Evolutionary conservation across 768 basidiomycete genomes (phyloP).

Genomic region (Suillus variegatus): DNA sequence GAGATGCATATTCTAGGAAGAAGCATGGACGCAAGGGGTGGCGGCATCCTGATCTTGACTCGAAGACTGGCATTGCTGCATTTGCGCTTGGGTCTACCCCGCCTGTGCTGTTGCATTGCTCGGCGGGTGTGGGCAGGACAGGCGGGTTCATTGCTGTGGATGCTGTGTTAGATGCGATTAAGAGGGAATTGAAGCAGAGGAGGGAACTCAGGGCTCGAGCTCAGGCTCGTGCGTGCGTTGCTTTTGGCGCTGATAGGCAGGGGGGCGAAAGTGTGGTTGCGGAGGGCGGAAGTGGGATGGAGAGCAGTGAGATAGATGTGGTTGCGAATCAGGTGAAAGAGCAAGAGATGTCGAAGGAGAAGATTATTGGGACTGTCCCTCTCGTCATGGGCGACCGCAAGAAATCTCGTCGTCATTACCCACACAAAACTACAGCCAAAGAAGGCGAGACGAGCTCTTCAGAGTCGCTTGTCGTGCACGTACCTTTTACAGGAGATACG

Average conservation of each 20-base stretch:
- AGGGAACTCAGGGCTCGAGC: constrained; percentile 22
- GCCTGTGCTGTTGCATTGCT: constrained; percentile 84
- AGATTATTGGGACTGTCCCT: constrained; percentile 24
- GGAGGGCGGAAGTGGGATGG: constrained; percentile 1
- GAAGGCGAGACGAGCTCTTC: constrained; percentile 18
- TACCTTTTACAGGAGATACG: constrained; percentile 19
- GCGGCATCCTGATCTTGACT: constrained; percentile 47
- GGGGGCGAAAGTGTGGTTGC: not conserved
- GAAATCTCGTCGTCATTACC: constrained; percentile 18
- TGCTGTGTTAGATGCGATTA: constrained; percentile 76
- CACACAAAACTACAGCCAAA: constrained; percentile 4
- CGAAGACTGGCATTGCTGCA: constrained; percentile 54
- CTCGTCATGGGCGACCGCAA: constrained; percentile 29
- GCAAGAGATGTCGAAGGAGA: constrained; percentile 7
- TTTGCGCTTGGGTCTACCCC: constrained; percentile 47
- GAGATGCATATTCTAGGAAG: not conserved
- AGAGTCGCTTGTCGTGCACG: constrained; percentile 31
- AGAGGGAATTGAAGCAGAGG: constrained; percentile 52
- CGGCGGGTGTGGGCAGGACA: constrained; percentile 93
- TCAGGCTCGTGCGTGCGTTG: constrained; percentile 6
- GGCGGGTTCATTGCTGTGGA: constrained; percentile 93
- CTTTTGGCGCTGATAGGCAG: constrained; percentile 4
- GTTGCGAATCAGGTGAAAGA: constrained; percentile 18
- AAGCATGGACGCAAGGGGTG: constrained; percentile 23
- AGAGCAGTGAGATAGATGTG: constrained; percentile 25